phyloP scores from a whole-genome alignment of 2,329 filamentous ascomycete genomes.

The Aotearoamyces nothofagi region DNA sequence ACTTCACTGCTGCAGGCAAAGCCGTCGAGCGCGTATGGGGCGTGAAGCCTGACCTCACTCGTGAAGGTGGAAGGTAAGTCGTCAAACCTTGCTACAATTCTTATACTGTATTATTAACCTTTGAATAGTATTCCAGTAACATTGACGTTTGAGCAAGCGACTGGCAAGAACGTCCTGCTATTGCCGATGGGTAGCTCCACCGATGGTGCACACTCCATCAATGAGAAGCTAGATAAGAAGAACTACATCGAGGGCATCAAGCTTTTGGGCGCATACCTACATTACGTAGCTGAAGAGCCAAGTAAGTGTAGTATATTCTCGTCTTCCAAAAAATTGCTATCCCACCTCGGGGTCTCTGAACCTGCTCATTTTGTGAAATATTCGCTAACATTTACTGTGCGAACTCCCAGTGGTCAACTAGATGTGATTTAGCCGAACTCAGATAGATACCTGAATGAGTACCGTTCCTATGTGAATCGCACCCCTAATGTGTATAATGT shows the following conservation, averaged over 20 bases:
- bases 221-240: constrained; percentile 91
- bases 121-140: constrained; percentile 91
- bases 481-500: too few species aligned
- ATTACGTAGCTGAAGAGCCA: constrained; percentile 89
- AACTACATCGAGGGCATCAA: constrained; percentile 99
- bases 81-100: too few species aligned
- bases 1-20: constrained; percentile 88
- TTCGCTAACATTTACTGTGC: too few species aligned
- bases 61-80: constrained; percentile 75
- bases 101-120: too few species aligned
- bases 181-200: constrained; percentile 96
- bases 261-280: constrained; percentile 83
- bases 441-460: too few species aligned
- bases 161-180: constrained; percentile 91
- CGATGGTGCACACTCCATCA: constrained; percentile 92
- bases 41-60: constrained; percentile 84
- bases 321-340: too few species aligned
- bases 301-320: too few species aligned
- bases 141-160: constrained; percentile 91
- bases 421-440: too few species aligned
- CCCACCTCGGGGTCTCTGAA: too few species aligned
- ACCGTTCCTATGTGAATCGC: too few species aligned
- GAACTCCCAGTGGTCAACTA: too few species aligned
- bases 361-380: too few species aligned
- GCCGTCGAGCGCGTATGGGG: constrained; percentile 94